Base-by-base conservation (phyloP, 371 early-diverging fungal species). In the Blakeslea trispora region DNA sequence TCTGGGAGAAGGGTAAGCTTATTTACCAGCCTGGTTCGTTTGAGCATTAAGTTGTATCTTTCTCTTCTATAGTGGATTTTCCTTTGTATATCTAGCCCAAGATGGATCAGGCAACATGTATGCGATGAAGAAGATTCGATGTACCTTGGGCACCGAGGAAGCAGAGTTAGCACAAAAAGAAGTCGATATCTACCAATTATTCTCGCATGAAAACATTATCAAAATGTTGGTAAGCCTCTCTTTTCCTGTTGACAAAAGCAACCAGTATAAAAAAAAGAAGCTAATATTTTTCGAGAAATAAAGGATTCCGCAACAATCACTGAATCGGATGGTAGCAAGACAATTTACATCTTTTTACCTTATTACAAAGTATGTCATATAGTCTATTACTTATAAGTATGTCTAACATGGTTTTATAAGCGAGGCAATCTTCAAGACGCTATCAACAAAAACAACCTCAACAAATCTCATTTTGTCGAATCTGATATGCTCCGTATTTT, bases 1-100 rank as follows among this genome's bases (percentile, higher is more conserved):
- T 22, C 73, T 88, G 19, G 88, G 88, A 19, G 88, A 88, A 80
- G 88, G 88, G 88, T 88, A 77, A n/a, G n/a, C n/a, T n/a, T n/a
- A n/a, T n/a, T n/a, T n/a, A n/a, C n/a, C n/a, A n/a, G n/a, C n/a
- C n/a, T n/a, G n/a, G n/a, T n/a, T n/a, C n/a, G n/a, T n/a, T n/a
- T n/a, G n/a, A n/a, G n/a, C n/a, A n/a, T n/a, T n/a, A n/a, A n/a
- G n/a, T n/a, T n/a, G n/a, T n/a, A 1, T 15, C 5, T 24, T 19
- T 5, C 2, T 40, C 1, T 11, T 11, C 9, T 8, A 7, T 21
- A 88, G 92, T 42, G 92, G 90, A 11, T 91, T 90, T 71, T 84
- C 88, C 18, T 82, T 81, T 53, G 90, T 91, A 3, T 83, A 86
- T 50, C 66, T 91, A 11, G 87, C 84, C 5, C 77, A 86, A 55